Evolutionary conservation across 1,284 basidiomycete species (phyloP).

Genomic region (Vanrija pseudolonga): DNA sequence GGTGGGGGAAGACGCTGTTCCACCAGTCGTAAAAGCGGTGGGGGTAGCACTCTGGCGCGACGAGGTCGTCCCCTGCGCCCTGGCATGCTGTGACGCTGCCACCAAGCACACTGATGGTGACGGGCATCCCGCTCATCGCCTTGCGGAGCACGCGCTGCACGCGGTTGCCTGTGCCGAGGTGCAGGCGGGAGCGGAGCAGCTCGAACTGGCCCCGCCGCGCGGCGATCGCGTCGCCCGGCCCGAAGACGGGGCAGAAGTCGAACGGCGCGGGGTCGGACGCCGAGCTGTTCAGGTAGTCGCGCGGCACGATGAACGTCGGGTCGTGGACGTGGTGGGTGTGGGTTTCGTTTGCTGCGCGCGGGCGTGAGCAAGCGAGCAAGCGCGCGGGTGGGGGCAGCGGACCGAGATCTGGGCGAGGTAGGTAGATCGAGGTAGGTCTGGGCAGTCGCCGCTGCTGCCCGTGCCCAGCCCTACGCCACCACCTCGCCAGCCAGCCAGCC

Average conservation of each 20-base stretch:
- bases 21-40: slow-evolving; percentile 91
- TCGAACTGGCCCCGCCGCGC: slow-evolving; percentile 71
- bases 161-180: slow-evolving; percentile 77
- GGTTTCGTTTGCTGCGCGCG: neutral
- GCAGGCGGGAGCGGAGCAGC: slow-evolving; percentile 70
- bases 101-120: slow-evolving; percentile 85
- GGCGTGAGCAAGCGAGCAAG: slow-evolving; percentile 2
- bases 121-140: slow-evolving; percentile 76
- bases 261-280: slow-evolving; percentile 67
- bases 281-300: slow-evolving; percentile 52
- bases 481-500: no score
- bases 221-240: slow-evolving; percentile 72
- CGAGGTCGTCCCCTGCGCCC: slow-evolving; percentile 85
- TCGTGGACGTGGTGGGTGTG: neutral
- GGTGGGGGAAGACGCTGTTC: slow-evolving; percentile 90
- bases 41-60: slow-evolving; percentile 81
- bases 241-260: slow-evolving; percentile 81
- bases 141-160: slow-evolving; percentile 77
- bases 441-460: neutral
- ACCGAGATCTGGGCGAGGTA: neutral
- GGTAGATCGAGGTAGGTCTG: no score
- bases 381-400: neutral
- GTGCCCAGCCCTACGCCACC: neutral
- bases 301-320: slow-evolving; percentile 34
- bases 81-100: slow-evolving; percentile 93